A percentile compares a stretch with the other conserved stretches of the same genome.
These are phyloP conservation scores for Zea mays DNA, from an alignment of 176 grass and related monocot genomes.

Conservation along the genomic window DNA sequence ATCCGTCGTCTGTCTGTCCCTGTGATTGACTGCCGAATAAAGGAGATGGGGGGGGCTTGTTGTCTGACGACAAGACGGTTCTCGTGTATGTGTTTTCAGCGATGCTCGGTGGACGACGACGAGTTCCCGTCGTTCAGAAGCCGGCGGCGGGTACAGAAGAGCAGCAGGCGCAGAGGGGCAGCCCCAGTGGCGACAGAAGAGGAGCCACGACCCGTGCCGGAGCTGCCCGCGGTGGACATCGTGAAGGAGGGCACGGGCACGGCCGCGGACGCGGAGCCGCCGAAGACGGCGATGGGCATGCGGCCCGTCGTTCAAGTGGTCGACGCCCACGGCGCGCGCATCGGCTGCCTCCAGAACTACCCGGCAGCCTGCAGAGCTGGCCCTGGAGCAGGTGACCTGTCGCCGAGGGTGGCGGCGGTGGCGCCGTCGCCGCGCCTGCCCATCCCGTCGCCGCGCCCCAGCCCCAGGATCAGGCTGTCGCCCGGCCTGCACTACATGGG, in stretches of 20 bases:
- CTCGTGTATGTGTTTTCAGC: slow-evolving; percentile 24
- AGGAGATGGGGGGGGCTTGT: too few species aligned
- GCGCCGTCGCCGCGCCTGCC: slow-evolving; percentile 66
- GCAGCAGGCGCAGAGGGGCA: background rate
- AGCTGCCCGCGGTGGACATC: slow-evolving; percentile 40
- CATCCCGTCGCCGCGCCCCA: slow-evolving; percentile 79
- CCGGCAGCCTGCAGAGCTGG: slow-evolving; percentile 67
- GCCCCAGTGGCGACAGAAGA: background rate
- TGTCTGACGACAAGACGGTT: too few species aligned
- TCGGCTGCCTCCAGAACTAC: slow-evolving; percentile 81
- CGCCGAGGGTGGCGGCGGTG: slow-evolving; percentile 54
- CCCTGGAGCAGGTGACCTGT: slow-evolving; percentile 91
- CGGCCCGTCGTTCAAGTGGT: slow-evolving; percentile 75
- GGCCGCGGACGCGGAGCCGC: background rate
- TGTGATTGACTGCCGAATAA: too few species aligned
- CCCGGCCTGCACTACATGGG: slow-evolving; percentile 79
- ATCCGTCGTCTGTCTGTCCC: too few species aligned
- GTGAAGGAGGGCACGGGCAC: background rate
- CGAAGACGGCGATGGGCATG: slow-evolving; percentile 2
- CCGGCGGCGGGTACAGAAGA: background rate
- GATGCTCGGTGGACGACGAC: slow-evolving; percentile 79
- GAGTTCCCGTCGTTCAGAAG: slow-evolving; percentile 54
- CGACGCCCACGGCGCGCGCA: slow-evolving; percentile 55
- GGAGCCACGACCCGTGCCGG: background rate
- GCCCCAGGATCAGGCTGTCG: slow-evolving; percentile 66